These are phyloP conservation scores for Carex arenaria DNA, from an alignment of 202 grass and related monocot species.

Conservation along the genomic window DNA sequence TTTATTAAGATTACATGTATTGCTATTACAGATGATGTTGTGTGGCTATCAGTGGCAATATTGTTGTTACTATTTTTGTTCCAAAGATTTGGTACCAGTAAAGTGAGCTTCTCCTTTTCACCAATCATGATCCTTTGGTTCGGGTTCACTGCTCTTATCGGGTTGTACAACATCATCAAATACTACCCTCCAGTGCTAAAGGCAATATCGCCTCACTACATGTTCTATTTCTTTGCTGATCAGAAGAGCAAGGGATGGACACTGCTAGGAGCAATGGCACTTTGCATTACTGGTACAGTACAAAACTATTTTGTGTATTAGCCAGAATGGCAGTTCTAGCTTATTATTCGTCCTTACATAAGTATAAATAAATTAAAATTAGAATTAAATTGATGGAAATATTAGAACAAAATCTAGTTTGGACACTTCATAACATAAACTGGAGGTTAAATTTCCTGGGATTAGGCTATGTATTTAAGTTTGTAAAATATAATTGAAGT, in stretches of 20 bases:
- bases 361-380: not conserved
- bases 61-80: constrained; percentile 52
- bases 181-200: constrained; percentile 58
- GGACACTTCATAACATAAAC: not conserved
- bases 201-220: constrained; percentile 59
- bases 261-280: constrained; percentile 52
- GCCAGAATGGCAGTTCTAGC: not conserved
- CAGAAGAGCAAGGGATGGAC: constrained; percentile 61
- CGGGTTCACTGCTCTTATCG: constrained; percentile 30
- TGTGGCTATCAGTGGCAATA: constrained; percentile 53
- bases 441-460: not conserved
- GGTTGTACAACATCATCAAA: constrained; percentile 70
- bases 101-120: constrained; percentile 76
- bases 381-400: not conserved
- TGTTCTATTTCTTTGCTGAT: constrained; percentile 48
- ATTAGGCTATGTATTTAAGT: not conserved
- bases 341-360: not conserved
- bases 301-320: not conserved
- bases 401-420: not conserved
- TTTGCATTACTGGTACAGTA: constrained; percentile 73
- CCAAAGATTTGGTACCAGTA: constrained; percentile 62
- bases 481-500: not conserved
- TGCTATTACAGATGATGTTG: constrained; percentile 48
- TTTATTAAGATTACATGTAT: not conserved
- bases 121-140: constrained; percentile 84